Conservation (phyloP, 2,329 filamentous ascomycete species). For the Daldinia sp. region DNA sequence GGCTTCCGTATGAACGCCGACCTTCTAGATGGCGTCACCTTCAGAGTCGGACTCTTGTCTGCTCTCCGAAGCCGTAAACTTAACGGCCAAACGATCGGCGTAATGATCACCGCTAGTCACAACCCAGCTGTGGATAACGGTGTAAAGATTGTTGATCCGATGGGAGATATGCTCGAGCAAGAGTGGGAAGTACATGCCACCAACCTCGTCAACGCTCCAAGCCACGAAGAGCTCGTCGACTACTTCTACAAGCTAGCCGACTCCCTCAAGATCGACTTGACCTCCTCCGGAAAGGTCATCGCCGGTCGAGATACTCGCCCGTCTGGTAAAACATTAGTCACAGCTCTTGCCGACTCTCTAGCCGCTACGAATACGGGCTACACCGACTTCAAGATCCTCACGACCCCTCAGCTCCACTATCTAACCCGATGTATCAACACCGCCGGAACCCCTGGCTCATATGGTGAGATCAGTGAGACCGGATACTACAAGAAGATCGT, state of each 20-base stretch:
- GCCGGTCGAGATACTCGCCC: conserved; percentile 93
- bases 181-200: conserved; percentile 94
- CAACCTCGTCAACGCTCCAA: conserved; percentile 82
- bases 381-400: conserved; percentile 88
- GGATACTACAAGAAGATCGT: conserved; percentile 96
- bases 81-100: conserved; percentile 88
- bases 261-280: conserved; percentile 77
- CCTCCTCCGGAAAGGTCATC: conserved; percentile 78
- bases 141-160: conserved; percentile 94
- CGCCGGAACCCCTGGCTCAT: conserved; percentile 83
- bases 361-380: conserved; percentile 77
- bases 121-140: conserved; percentile 91
- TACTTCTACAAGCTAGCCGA: conserved; percentile 79
- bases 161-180: conserved; percentile 97
- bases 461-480: conserved; percentile 86
- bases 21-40: conserved; percentile 89
- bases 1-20: conserved; percentile 76
- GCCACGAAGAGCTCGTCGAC: conserved; percentile 76
- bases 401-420: conserved; percentile 98
- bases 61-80: conserved; percentile 89
- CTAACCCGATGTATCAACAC: conserved; percentile 95
- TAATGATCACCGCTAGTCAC: conserved; percentile 96
- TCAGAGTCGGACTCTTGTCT: conserved; percentile 89
- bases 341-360: conserved; percentile 80
- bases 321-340: conserved; percentile 84